Percentiles rank a stretch among this genome's conserved stretches.
Evolutionary conservation across 2,329 filamentous ascomycete species (phyloP).

Genomic region (Didymosphaeria variabile): DNA sequence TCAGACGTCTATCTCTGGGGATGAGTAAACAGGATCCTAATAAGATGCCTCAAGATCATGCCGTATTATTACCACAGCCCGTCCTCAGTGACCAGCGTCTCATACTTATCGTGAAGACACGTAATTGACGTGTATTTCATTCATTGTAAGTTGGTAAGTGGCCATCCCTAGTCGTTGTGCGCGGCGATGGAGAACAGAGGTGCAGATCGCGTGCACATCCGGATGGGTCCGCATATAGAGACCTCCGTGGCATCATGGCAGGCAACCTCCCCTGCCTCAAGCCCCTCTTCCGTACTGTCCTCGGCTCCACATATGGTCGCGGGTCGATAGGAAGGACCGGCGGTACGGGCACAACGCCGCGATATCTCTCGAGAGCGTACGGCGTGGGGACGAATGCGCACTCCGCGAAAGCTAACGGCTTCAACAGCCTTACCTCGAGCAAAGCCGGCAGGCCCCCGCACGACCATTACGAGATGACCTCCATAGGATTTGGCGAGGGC

Average conservation of each 20-base stretch:
- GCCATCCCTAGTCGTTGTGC: too few species aligned
- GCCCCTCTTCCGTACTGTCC: slow-evolving; percentile 51
- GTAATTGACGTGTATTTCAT: too few species aligned
- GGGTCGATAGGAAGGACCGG: slow-evolving; percentile 25
- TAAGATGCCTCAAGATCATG: too few species aligned
- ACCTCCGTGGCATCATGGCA: slow-evolving; percentile 56
- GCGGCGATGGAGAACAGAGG: too few species aligned
- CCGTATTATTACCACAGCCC: too few species aligned
- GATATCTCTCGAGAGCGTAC: slow-evolving; percentile 27
- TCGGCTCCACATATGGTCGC: slow-evolving; percentile 43
- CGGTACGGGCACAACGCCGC: slow-evolving; percentile 19
- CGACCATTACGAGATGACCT: slow-evolving; percentile 20
- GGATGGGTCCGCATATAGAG: slow-evolving; percentile 44
- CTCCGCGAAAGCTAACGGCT: slow-evolving; percentile 15
- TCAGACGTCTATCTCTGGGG: too few species aligned
- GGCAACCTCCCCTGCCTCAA: slow-evolving; percentile 56
- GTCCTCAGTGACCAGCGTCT: too few species aligned
- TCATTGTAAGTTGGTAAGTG: too few species aligned
- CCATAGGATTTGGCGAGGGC: slow-evolving; percentile 21
- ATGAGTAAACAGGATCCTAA: too few species aligned
- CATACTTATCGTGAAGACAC: too few species aligned
- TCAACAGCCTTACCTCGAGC: slow-evolving; percentile 20
- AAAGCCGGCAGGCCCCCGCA: slow-evolving; percentile 5
- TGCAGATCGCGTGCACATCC: too few species aligned
- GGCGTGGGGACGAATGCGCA: slow-evolving; percentile 27